These are phyloP conservation scores for Pythium rishiriense DNA, from an alignment of 352 stramenopile genomes.

Conservation along the genomic window DNA sequence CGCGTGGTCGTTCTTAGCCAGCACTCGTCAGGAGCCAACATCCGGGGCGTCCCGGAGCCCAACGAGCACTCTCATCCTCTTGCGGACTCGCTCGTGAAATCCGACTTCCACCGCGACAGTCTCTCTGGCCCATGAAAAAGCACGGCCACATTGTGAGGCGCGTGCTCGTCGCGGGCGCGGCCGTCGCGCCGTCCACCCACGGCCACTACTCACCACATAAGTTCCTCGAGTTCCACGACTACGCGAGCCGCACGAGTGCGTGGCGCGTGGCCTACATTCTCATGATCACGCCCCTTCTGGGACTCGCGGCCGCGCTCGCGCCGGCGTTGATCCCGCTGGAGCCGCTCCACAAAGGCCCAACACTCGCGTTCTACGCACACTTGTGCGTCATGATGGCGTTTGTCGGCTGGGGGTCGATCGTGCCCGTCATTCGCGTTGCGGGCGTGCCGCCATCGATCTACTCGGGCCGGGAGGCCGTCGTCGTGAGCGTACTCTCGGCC, in stretches of 20 bases:
- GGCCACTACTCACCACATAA: neutral
- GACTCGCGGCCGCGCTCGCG: neutral
- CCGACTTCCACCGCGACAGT: too few species aligned
- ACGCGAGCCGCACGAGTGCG: neutral
- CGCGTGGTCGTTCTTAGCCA: too few species aligned
- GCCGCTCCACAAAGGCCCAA: neutral
- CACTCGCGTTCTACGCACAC: neutral
- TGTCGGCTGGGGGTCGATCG: neutral
- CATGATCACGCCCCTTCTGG: neutral
- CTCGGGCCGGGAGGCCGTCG: neutral
- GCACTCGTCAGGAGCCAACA: too few species aligned
- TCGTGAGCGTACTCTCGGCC: neutral
- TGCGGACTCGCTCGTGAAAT: too few species aligned
- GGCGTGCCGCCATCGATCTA: neutral
- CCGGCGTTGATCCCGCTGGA: neutral
- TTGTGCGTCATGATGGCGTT: neutral
- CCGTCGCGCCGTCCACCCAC: neutral
- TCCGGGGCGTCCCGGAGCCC: too few species aligned
- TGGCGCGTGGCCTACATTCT: neutral
- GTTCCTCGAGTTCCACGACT: neutral
- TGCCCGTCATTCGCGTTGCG: neutral
- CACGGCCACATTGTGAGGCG: neutral
- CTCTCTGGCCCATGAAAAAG: neutral
- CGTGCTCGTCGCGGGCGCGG: neutral
- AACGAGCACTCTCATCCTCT: too few species aligned